Evolutionary conservation across 2,329 filamentous ascomycete genomes (phyloP), one percentile per base, ranked within the genome.

Genomic region (Aspergillus clavatus): DNA sequence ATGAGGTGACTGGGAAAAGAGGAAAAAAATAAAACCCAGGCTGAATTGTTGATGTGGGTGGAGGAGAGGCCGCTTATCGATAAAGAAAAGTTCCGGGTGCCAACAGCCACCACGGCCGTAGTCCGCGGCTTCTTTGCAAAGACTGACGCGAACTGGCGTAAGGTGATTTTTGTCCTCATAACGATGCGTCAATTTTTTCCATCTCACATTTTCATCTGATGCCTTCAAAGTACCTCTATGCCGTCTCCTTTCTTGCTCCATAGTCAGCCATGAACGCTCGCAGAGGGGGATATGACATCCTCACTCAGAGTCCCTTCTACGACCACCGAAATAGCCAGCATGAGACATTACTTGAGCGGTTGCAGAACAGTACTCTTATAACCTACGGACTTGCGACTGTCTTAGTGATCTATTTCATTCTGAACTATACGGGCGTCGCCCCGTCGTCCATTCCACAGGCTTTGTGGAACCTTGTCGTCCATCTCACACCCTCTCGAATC

Each of bases 401-500:
- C 1, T 31, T 65, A 18, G 61, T 65, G 10, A 40, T 60, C 24
- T 62, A 65, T 26, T 48, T 61, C 8, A 27, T 66, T 3, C 46
- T 70, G 4, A 52, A 56, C 14, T 58, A 66, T 43, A 54, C 68
- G 19, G 54, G 61, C 18, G 49, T 60, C 19, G 41, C 62, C 11
- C 61, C 62, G 5, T 51, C 59, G 23, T 59, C 60, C 7, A 40
- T 68, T 38, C 56, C 61, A 29, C 61, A 50, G n/a, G 38, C 59
- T 22, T 29, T 63, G 40, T 73, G 71, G 67, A 63, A 68, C 53
- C 46, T 65, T 7, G 26, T 68, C 18, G 60, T 72, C 43, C 69
- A 67, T 43, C 26, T 69, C 14, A 66, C 61, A 3, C 71, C 71
- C 7, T 66, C 67, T 10, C 60, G 60, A 40, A 56, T 72, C 40